Conservation (phyloP, 2,329 filamentous ascomycete species). For the Gnomoniopsis sp. region DNA sequence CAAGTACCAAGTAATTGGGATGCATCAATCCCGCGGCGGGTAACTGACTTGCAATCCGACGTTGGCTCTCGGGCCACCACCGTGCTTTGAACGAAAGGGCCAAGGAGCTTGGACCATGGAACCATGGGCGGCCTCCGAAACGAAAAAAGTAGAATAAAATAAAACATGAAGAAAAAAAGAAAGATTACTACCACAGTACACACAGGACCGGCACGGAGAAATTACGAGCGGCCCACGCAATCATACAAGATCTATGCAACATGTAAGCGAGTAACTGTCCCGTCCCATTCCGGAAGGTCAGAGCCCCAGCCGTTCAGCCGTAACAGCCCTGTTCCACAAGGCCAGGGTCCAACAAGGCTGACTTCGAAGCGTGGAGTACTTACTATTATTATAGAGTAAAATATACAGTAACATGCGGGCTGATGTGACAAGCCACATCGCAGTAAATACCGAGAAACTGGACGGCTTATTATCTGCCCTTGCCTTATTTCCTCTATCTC, state of each 20-base stretch:
- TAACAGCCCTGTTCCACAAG: background rate
- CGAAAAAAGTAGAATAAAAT: background rate
- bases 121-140: slow-evolving; percentile 12
- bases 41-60: too few relatives aligned
- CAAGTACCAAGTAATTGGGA: too few relatives aligned
- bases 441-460: background rate
- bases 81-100: background rate
- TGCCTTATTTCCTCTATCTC: background rate
- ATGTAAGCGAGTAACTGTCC: slow-evolving; percentile 3
- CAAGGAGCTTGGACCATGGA: background rate
- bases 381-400: background rate
- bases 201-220: background rate
- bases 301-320: background rate
- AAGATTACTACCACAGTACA: background rate
- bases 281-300: slow-evolving; percentile 1
- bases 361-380: slow-evolving; percentile 7
- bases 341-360: background rate
- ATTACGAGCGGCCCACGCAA: slow-evolving; percentile 15
- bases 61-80: background rate
- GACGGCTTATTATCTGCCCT: slow-evolving; percentile 6
- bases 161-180: background rate
- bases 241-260: slow-evolving; percentile 16
- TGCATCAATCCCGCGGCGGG: too few relatives aligned
- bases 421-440: background rate
- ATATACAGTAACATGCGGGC: background rate